Base-by-base conservation (phyloP, 148 eudicot genomes). In the Arctostaphylos glauca region DNA sequence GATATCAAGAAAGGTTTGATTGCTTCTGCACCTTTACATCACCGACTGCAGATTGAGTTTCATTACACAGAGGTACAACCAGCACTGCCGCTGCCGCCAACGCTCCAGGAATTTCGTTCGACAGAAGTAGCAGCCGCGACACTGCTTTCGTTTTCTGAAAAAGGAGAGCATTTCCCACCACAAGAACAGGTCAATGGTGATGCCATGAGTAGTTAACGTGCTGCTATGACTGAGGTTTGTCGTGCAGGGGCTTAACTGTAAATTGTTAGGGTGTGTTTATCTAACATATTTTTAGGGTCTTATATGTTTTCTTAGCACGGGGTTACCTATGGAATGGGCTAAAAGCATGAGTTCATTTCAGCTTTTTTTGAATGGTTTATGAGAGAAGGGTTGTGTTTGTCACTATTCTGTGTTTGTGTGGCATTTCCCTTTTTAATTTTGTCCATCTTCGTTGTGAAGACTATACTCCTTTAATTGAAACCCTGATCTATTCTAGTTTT, bases 1-100 rank as follows among this genome's bases (percentile, higher is more conserved):
- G 99, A 96, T 85, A 88, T 96, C 3, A 92, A 96, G 92, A 96
- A 93, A 87, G 99, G 99, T 16, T 83, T 96, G 81, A 70, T 86
- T 46, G 86, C 86, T 74, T 88, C 94, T 1, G 89, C 92, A 3
- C 97, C 94, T 5, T 87, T 93, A 83, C 95, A 93, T 82, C 95
- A 91, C 41, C 89, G 99, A 7, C 88, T 94, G 38, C 99, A 96
- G 86, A 91, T 96, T 5, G 99, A 96, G 84, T 89, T 94, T 72
- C 95, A 96, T 84, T 93, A 88, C 88, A 94, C 94, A 2, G 81
- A 86, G 81, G 48, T 86, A 52, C 80, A 80, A 73, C 60, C 84
- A 72, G 64, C 85, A 5, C n/a, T 23, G 48, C 60, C 78, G 21
- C 71, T 1, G 16, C 71, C 71, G 12, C n/a, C n/a, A n/a, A n/a